Evolutionary conservation across 129 eudicot genomes (phyloP).

Genomic region (Flaveria trinervia): DNA sequence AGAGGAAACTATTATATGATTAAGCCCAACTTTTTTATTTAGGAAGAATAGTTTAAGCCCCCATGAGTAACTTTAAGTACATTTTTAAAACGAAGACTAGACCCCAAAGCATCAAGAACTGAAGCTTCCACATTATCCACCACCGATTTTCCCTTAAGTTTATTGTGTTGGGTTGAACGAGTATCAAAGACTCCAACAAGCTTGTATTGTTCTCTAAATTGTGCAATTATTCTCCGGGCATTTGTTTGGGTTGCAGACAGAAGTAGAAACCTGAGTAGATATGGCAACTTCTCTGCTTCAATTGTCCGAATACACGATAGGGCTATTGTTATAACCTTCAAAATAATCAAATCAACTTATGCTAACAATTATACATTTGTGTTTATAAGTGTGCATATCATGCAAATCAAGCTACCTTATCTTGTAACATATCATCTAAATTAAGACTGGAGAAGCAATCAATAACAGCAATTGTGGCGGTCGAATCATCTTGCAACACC

Average conservation of each 20-base stretch:
- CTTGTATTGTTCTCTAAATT: slow-evolving; percentile 70
- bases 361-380: not conserved
- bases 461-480: slow-evolving; percentile 63
- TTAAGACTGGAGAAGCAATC: slow-evolving; percentile 76
- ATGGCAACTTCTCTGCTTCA: slow-evolving; percentile 70
- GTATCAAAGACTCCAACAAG: slow-evolving; percentile 51
- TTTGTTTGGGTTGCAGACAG: slow-evolving; percentile 64
- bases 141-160: slow-evolving; percentile 62
- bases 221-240: slow-evolving; percentile 69
- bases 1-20: slow-evolving; percentile 15
- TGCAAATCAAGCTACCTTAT: slow-evolving; percentile 49
- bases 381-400: not conserved
- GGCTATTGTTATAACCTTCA: slow-evolving; percentile 73
- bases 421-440: slow-evolving; percentile 74
- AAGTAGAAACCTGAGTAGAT: slow-evolving; percentile 68
- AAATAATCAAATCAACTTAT: slow-evolving; percentile 23
- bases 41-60: slow-evolving; percentile 6
- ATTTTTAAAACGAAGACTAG: slow-evolving; percentile 73
- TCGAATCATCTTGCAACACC: slow-evolving; percentile 70
- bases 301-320: slow-evolving; percentile 75
- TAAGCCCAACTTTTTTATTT: not conserved
- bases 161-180: slow-evolving; percentile 50
- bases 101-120: slow-evolving; percentile 72
- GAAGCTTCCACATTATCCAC: slow-evolving; percentile 60
- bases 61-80: slow-evolving; percentile 39